These are phyloP conservation scores for Colletotrichum camelliae DNA, from an alignment of 2,329 filamentous ascomycete genomes.

Conservation along the genomic window DNA sequence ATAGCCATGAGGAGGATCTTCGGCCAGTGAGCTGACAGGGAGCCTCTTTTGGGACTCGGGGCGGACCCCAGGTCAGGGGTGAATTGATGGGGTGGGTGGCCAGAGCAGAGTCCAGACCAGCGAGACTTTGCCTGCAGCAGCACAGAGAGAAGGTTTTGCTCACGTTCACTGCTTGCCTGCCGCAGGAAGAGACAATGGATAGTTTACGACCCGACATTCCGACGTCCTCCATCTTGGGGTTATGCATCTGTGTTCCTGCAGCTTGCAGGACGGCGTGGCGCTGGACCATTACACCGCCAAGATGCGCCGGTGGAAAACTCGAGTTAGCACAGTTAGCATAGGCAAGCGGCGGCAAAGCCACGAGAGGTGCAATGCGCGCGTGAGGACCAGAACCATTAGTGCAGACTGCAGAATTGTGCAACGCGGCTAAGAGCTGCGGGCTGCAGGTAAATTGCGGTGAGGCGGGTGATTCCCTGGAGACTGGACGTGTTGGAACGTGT, in stretches of 20 bases:
- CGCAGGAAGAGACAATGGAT: not conserved
- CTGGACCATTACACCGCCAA: constrained; percentile 4
- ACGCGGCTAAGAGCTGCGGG: not conserved
- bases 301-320: not conserved
- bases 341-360: not conserved
- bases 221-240: not conserved
- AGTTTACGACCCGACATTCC: not conserved
- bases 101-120: constrained; percentile 7
- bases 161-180: not conserved
- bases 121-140: not conserved
- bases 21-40: constrained; percentile 10
- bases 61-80: constrained; percentile 16
- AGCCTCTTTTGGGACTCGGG: constrained; percentile 4
- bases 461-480: constrained; percentile 5
- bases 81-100: constrained; percentile 4
- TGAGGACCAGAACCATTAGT: not conserved
- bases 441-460: constrained; percentile 18
- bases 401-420: constrained; percentile 7
- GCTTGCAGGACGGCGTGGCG: not conserved
- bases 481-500: not conserved
- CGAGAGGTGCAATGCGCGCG: not conserved
- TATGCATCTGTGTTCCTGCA: not conserved
- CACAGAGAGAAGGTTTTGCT: not conserved
- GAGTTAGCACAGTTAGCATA: not conserved
- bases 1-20: constrained; percentile 7